Conservation (phyloP, 2,329 filamentous ascomycete species). For the Botrytis cinerea region DNA sequence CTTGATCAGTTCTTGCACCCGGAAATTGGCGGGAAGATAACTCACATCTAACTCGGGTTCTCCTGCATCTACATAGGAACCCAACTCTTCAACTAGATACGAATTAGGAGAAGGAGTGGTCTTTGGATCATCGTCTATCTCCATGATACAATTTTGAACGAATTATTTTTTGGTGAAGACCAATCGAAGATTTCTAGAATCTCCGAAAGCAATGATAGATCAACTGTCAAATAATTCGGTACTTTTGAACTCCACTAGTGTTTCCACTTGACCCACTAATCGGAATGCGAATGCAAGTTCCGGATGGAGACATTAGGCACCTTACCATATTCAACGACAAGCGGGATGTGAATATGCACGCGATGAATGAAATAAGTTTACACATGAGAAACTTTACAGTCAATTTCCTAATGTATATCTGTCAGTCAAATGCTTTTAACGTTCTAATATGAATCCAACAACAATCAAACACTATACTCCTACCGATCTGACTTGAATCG, state of each 20-base stretch:
- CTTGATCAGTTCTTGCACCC: neutral
- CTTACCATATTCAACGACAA: neutral
- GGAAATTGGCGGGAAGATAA: neutral
- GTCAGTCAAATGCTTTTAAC: neutral
- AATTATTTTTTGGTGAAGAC: neutral
- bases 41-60: slow-evolving; percentile 10
- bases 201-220: neutral
- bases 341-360: neutral
- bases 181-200: neutral
- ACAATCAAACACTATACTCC: neutral
- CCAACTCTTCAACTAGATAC: slow-evolving; percentile 4
- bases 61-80: slow-evolving; percentile 12
- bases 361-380: neutral
- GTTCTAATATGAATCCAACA: neutral
- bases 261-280: neutral
- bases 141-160: neutral
- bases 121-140: neutral
- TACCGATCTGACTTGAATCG: neutral
- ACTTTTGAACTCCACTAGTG: neutral
- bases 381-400: neutral
- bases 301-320: neutral
- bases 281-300: neutral
- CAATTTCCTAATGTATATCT: neutral
- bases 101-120: neutral
- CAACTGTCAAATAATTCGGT: neutral